These are phyloP conservation scores for Pseudocercospora fijiensis DNA, from an alignment of 2,329 filamentous ascomycete genomes.

Conservation along the genomic window DNA sequence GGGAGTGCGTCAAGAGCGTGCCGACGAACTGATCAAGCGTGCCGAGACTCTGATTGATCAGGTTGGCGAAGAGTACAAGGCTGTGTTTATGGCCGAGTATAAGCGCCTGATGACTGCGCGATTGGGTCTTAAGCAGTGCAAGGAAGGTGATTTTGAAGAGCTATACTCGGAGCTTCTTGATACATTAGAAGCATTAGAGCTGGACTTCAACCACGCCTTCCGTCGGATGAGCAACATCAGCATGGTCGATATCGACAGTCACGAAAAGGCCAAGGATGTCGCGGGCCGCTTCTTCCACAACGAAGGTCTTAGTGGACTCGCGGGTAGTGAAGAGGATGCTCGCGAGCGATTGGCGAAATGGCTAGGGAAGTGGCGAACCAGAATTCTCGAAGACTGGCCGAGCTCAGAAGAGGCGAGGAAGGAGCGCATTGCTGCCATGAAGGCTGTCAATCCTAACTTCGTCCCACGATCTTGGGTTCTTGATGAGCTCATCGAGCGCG, in stretches of 20 bases:
- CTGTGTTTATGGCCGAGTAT: slow-evolving; percentile 85
- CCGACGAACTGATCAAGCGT: slow-evolving; percentile 68
- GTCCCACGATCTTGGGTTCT: slow-evolving; percentile 87
- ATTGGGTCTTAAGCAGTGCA: slow-evolving; percentile 69
- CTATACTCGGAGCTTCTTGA: slow-evolving; percentile 83
- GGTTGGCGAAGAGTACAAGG: slow-evolving; percentile 82
- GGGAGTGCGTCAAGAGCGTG: slow-evolving; percentile 69
- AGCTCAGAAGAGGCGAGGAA: slow-evolving; percentile 55
- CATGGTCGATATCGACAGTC: slow-evolving; percentile 62
- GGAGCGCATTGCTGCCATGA: slow-evolving; percentile 72
- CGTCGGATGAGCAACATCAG: slow-evolving; percentile 68
- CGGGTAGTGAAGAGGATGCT: slow-evolving; percentile 62
- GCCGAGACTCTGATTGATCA: slow-evolving; percentile 82
- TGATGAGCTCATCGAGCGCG: slow-evolving; percentile 85
- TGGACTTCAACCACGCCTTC: slow-evolving; percentile 96
- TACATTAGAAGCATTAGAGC: slow-evolving; percentile 72
- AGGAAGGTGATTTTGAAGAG: slow-evolving; percentile 72
- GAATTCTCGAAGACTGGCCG: slow-evolving; percentile 75
- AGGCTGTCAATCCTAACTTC: slow-evolving; percentile 87
- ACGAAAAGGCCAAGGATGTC: slow-evolving; percentile 61
- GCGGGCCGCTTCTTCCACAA: slow-evolving; percentile 77
- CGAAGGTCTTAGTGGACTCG: slow-evolving; percentile 63
- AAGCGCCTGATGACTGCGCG: slow-evolving; percentile 77
- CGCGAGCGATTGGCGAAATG: slow-evolving; percentile 69
- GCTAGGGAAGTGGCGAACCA: slow-evolving; percentile 74